phyloP scores from a whole-genome alignment of 345 rosid species.

The Eucalyptus regnans region DNA sequence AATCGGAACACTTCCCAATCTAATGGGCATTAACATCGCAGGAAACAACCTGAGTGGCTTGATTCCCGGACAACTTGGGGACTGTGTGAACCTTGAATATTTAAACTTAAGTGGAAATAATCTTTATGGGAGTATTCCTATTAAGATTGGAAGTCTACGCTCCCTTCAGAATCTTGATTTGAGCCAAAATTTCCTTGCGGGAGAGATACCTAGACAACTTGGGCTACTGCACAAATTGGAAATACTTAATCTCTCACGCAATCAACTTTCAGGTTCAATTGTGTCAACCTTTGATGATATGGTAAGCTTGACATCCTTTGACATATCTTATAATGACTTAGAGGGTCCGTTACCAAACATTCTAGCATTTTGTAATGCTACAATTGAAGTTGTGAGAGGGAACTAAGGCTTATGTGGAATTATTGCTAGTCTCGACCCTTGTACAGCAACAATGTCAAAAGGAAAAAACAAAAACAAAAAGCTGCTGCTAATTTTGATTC shows the following conservation, averaged over 20 bases:
- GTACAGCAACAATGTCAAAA: not conserved
- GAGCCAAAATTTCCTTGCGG: not conserved
- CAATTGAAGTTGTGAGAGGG: not conserved
- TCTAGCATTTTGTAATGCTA: constrained; percentile 8
- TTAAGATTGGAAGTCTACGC: not conserved
- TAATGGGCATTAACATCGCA: not conserved
- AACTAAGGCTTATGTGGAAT: constrained; percentile 13
- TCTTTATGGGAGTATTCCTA: not conserved
- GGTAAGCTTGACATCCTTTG: not conserved
- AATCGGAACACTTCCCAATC: not conserved
- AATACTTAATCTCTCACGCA: not conserved
- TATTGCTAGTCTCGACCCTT: not conserved
- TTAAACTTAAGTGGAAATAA: not conserved
- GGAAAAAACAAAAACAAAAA: not conserved
- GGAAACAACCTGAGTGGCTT: not conserved
- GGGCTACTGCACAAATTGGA: not conserved
- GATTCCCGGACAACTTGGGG: not conserved
- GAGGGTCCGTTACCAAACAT: constrained; percentile 12
- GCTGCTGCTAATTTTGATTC: not conserved
- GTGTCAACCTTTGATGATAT: not conserved
- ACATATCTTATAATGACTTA: constrained; percentile 15
- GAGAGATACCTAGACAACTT: not conserved
- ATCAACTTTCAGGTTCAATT: not conserved
- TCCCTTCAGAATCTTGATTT: not conserved
- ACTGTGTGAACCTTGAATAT: not conserved